Evolutionary conservation across 2,329 filamentous ascomycete species (phyloP).

Genomic region (Exophiala phaeomuriformis): DNA sequence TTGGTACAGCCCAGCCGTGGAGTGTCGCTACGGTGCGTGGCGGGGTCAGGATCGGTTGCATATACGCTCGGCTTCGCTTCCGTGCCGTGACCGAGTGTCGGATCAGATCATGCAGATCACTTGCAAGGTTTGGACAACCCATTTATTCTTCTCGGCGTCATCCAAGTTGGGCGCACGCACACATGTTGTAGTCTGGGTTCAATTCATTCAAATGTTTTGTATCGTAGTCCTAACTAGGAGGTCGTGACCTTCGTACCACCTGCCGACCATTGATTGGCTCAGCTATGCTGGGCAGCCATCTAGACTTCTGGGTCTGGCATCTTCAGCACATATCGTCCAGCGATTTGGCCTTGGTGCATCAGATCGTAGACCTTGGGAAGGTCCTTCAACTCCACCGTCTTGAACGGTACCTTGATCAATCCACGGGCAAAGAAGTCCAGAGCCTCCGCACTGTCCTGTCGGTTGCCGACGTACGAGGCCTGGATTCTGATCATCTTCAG

Average conservation of each 20-base stretch:
- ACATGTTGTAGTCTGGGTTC: too few species aligned
- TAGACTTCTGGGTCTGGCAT: conserved; percentile 30
- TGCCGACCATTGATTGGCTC: background rate
- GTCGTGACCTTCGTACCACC: background rate
- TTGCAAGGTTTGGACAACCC: background rate
- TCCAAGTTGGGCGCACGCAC: too few species aligned
- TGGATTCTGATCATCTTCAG: conserved; percentile 86
- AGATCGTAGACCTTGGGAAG: conserved; percentile 72
- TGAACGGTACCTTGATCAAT: conserved; percentile 79
- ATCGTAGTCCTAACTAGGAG: background rate
- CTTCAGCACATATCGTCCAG: conserved; percentile 40
- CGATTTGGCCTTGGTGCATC: conserved; percentile 48
- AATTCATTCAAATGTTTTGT: background rate
- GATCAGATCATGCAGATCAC: background rate
- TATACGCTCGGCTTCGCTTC: too few species aligned
- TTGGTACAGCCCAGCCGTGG: too few species aligned
- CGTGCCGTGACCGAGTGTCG: too few species aligned
- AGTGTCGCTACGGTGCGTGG: too few species aligned
- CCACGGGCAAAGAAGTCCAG: conserved; percentile 82
- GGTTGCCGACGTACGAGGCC: conserved; percentile 89
- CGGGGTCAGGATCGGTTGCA: too few species aligned
- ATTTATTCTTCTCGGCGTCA: too few species aligned
- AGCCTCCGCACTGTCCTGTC: conserved; percentile 78
- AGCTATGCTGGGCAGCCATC: background rate
- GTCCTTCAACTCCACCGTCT: conserved; percentile 73